Base-by-base conservation (phyloP, 306 rosid genomes). In the Pyrus communis region DNA sequence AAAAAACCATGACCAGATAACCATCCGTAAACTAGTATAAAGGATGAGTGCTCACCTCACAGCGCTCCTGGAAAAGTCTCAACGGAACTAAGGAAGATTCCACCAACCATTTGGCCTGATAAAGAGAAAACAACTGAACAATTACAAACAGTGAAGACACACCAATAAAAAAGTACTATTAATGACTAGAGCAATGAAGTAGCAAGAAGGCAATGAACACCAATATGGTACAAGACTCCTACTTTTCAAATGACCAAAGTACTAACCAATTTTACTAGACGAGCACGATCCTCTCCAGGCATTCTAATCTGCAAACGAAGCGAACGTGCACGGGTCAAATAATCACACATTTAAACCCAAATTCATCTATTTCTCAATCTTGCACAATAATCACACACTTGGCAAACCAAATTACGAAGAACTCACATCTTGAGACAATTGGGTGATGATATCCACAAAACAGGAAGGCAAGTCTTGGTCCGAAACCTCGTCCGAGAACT, bases 401-500 rank as follows among this genome's bases (percentile, higher is more conserved):
- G 25, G 70, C 54, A 72, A 71, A n/a, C 11, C 22, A n/a, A 72
- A 31, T 73, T 46, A 42, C 27, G 22, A 62, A 81, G 58, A 78
- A 82, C 97, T 88, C 82, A 95, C 98, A 81, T 95, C 98, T 84
- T 92, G 98, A 57, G 98, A 96, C 93, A 95, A 81, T 83, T 95
- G 98, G 78, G 96, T 85, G n/a, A 92, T 88, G 60, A 90, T 85
- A 81, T 95, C 98, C 4, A 97, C 98, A 58, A 95, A 89, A 86
- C 75, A 73, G 19, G 98, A 95, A 61, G 93, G 96, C 81, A 92
- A 51, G 74, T 89, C 91, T 69, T 76, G 86, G 28, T 68, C 75
- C 1, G 97, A 88, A 35, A 80, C 82, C 81, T 83, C 85, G 5
- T 84, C 92, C 14, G 76, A 70, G 79, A 92, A 95, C 75, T 74